Conservation (phyloP, 2,329 filamentous ascomycete genomes). For the Pseudogymnoascus sp. region DNA sequence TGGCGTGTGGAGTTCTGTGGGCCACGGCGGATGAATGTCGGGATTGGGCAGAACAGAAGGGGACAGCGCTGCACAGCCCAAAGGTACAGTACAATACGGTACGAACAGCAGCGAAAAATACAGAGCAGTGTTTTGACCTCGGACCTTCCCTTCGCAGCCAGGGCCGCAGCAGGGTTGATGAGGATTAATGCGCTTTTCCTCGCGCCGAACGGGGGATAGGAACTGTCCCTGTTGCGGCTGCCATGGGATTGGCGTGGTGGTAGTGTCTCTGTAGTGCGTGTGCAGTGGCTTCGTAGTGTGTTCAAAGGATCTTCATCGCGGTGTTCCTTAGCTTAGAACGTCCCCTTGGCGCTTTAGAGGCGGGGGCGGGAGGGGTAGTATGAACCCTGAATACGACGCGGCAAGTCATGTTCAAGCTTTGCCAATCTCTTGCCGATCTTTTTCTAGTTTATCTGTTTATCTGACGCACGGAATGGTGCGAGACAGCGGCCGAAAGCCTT, state of each 20-base stretch:
- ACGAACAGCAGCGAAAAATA: not conserved
- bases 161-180: not conserved
- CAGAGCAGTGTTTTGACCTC: not conserved
- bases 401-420: not conserved
- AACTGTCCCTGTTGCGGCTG: not conserved
- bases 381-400: not conserved
- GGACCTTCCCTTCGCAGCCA: not conserved
- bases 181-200: not conserved
- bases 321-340: not conserved
- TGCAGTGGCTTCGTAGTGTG: not conserved
- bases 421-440: not conserved
- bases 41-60: not conserved
- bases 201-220: not conserved
- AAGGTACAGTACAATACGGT: not conserved
- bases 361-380: not conserved
- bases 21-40: not conserved
- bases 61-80: not conserved
- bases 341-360: not conserved
- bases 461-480: not conserved
- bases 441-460: not conserved
- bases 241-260: not conserved
- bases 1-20: not conserved
- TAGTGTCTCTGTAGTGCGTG: not conserved
- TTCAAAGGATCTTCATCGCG: not conserved
- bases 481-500: not conserved